Evolutionary conservation across 2,329 filamentous ascomycete genomes (phyloP).

Genomic region (Chaetothyriales sp.): DNA sequence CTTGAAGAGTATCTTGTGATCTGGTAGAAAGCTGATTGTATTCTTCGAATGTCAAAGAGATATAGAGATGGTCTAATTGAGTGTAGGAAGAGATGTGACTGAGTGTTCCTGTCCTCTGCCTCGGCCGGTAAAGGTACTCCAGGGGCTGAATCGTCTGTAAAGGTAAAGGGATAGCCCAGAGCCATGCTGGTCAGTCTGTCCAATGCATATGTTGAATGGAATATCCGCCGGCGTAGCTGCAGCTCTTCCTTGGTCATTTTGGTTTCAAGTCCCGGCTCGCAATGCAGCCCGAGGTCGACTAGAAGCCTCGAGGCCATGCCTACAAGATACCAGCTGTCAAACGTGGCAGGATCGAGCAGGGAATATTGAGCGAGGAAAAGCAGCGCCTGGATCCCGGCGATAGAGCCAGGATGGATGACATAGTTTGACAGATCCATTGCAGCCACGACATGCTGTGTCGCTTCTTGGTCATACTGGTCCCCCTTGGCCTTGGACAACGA

Average conservation of each 20-base stretch:
- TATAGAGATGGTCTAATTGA: conserved; percentile 57
- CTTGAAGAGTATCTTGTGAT: conserved; percentile 44
- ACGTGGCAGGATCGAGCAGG: conserved; percentile 76
- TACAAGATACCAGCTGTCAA: conserved; percentile 86
- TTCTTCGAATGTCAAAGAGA: conserved; percentile 66
- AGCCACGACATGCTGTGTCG: conserved; percentile 44
- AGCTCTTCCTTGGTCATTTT: conserved; percentile 52
- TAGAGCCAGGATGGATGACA: conserved; percentile 71
- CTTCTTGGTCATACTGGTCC: conserved; percentile 47
- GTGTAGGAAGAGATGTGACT: conserved; percentile 33
- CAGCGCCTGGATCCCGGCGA: conserved; percentile 73
- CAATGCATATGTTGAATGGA: conserved; percentile 78
- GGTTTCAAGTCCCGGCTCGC: conserved; percentile 64
- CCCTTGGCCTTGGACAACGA: conserved; percentile 53
- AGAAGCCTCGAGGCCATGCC: conserved; percentile 78
- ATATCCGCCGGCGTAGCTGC: conserved; percentile 67
- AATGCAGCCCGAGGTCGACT: conserved; percentile 81
- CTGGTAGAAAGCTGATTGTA: conserved; percentile 83
- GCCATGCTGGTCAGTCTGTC: conserved; percentile 83
- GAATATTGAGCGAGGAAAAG: conserved; percentile 78
- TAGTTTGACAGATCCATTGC: conserved; percentile 67
- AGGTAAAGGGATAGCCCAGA: conserved; percentile 75
- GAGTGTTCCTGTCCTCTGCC: conserved; percentile 20
- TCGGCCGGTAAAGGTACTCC: conserved; percentile 61
- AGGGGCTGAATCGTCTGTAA: conserved; percentile 66